A percentile compares a stretch with the other conserved stretches of the same genome.
phyloP scores from a whole-genome alignment of 75 land plant genomes.

The Sequoia sempervirens region DNA sequence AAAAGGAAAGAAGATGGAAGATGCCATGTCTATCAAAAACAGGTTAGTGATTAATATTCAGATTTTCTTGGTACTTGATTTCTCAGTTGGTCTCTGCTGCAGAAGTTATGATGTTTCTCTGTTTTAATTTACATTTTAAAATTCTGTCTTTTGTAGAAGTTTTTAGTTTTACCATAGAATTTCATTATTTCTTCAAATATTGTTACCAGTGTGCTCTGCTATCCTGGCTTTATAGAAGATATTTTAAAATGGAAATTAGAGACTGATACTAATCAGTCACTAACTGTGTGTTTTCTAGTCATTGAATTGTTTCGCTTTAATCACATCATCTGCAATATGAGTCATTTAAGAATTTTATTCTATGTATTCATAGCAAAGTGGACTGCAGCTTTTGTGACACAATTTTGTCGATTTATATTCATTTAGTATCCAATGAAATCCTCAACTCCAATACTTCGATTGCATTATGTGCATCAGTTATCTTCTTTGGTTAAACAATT shows the following conservation, averaged over 20 bases:
- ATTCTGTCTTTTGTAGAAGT: background rate
- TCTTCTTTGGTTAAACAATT: background rate
- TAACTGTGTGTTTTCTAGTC: background rate
- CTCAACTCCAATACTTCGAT: background rate
- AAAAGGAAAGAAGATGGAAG: conserved; percentile 75
- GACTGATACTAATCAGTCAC: background rate
- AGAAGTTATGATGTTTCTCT: background rate
- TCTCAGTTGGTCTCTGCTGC: background rate
- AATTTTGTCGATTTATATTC: background rate
- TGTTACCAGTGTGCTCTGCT: background rate
- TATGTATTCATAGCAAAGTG: background rate
- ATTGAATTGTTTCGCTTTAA: background rate
- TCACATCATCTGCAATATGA: background rate
- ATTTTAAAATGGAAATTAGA: background rate
- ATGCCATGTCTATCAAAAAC: conserved; percentile 65
- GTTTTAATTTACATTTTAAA: background rate
- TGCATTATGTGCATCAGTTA: no score
- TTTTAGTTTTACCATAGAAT: background rate
- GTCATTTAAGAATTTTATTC: background rate
- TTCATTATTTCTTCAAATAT: background rate
- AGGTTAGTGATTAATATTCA: conserved; percentile 40
- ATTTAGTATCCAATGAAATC: background rate
- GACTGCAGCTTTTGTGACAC: background rate
- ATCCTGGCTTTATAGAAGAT: background rate
- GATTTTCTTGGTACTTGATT: background rate